Percentiles rank a stretch among this genome's conserved stretches.
Conservation (phyloP, 345 rosid genomes). For the Euclidium syriacum region DNA sequence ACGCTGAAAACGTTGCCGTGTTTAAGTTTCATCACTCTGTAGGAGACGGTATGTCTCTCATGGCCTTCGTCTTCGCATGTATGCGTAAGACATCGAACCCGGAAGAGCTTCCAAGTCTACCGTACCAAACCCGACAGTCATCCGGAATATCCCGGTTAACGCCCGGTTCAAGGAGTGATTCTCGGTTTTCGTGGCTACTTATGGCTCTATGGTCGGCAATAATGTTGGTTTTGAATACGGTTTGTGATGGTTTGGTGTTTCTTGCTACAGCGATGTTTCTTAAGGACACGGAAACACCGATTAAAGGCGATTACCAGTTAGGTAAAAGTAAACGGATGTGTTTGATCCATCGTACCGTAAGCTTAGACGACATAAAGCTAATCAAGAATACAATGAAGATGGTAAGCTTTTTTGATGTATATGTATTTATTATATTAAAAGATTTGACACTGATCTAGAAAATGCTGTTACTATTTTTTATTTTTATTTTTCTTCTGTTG, state of each 20-base stretch:
- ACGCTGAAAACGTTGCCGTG: slow-evolving; percentile 45
- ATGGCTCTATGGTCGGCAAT: slow-evolving; percentile 31
- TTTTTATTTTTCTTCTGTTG: no score
- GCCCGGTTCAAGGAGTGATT: neutral
- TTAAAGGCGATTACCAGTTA: slow-evolving; percentile 26
- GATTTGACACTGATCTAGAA: no score
- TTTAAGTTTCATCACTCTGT: slow-evolving; percentile 46
- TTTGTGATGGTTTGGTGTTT: slow-evolving; percentile 34
- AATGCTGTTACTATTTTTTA: no score
- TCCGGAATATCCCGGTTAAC: neutral
- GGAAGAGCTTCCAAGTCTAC: slow-evolving; percentile 48
- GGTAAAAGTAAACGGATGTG: neutral
- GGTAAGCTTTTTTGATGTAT: slow-evolving; percentile 37
- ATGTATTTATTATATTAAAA: no score
- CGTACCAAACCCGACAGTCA: slow-evolving; percentile 25
- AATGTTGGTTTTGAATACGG: slow-evolving; percentile 40
- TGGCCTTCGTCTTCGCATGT: slow-evolving; percentile 46
- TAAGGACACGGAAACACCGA: slow-evolving; percentile 40
- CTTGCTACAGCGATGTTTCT: slow-evolving; percentile 31
- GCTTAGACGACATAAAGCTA: slow-evolving; percentile 47
- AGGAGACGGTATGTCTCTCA: slow-evolving; percentile 47
- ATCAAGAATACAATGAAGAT: neutral
- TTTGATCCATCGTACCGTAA: slow-evolving; percentile 35
- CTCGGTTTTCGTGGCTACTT: slow-evolving; percentile 32
- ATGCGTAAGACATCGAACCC: slow-evolving; percentile 47